These are phyloP conservation scores for Clonostachys byssicola DNA, from an alignment of 2,329 filamentous ascomycete species.

Conservation along the genomic window DNA sequence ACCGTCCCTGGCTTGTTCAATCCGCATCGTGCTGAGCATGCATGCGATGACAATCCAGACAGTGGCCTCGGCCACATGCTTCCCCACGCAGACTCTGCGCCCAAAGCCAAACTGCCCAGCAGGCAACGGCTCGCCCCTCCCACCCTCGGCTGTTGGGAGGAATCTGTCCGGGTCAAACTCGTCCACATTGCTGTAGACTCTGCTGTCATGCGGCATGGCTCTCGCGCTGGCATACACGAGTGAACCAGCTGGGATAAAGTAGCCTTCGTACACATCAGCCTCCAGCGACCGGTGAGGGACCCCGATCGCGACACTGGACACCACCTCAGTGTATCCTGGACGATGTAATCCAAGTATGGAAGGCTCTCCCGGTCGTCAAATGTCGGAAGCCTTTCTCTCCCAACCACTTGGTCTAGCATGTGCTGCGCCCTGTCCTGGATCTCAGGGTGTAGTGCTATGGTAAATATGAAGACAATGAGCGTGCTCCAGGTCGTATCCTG, in stretches of 20 bases:
- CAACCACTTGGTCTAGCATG: conserved; percentile 42
- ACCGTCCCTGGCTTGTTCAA: conserved; percentile 21
- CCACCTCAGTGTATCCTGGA: conserved; percentile 28
- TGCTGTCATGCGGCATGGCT: conserved; percentile 36
- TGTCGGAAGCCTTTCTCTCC: conserved; percentile 33
- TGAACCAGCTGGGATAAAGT: conserved; percentile 48
- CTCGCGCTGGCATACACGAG: conserved; percentile 34
- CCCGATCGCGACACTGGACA: not conserved
- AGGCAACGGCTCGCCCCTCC: conserved; percentile 37
- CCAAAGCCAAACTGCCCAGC: conserved; percentile 48
- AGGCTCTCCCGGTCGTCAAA: conserved; percentile 38
- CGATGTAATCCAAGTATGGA: conserved; percentile 36
- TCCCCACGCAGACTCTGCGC: conserved; percentile 43
- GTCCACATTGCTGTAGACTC: conserved; percentile 1
- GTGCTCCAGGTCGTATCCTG: conserved; percentile 40
- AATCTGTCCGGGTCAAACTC: conserved; percentile 3
- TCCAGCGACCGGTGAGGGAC: conserved; percentile 49
- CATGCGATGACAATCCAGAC: conserved; percentile 34
- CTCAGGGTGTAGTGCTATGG: conserved; percentile 32
- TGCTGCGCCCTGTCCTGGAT: conserved; percentile 41
- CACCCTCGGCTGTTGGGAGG: conserved; percentile 20
- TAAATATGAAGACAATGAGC: conserved; percentile 37
- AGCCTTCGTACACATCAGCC: conserved; percentile 53
- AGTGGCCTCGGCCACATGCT: conserved; percentile 40
- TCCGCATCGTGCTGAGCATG: conserved; percentile 29